A percentile compares a stretch with the other conserved stretches of the same genome.
phyloP scores from a whole-genome alignment of 768 basidiomycete species.

The Mycena crocata region DNA sequence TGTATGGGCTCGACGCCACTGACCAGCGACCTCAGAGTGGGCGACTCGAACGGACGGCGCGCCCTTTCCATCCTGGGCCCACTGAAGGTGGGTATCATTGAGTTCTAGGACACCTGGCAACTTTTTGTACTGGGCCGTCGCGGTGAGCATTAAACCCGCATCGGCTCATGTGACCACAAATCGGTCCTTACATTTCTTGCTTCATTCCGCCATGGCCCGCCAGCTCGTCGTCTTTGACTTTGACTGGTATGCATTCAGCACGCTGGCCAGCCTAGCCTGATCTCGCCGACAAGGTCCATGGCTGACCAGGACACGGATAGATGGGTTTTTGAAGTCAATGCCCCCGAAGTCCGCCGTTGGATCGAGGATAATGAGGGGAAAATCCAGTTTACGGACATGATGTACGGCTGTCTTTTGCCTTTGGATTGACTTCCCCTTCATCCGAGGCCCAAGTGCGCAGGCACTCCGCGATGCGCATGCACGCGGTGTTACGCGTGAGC shows the following conservation, averaged over 20 bases:
- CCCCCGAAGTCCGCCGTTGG: constrained; percentile 84
- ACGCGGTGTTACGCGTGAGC: constrained; percentile 73
- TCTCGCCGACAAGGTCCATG: constrained; percentile 70
- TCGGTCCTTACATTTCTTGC: constrained; percentile 35
- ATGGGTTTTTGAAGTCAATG: constrained; percentile 91
- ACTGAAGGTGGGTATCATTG: constrained; percentile 78
- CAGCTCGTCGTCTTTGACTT: constrained; percentile 96
- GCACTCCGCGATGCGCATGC: constrained; percentile 78
- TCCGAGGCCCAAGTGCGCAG: constrained; percentile 60
- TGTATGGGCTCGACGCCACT: constrained; percentile 43
- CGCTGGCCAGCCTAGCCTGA: constrained; percentile 22
- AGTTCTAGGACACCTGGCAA: constrained; percentile 79
- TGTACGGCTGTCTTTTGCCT: constrained; percentile 64
- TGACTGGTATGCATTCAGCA: constrained; percentile 77
- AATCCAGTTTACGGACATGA: constrained; percentile 93
- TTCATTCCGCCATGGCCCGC: constrained; percentile 36
- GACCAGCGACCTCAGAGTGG: constrained; percentile 70
- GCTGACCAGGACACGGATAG: constrained; percentile 97
- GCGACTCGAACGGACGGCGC: constrained; percentile 73
- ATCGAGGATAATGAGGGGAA: constrained; percentile 74
- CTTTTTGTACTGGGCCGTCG: constrained; percentile 90
- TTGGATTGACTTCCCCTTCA: neutral
- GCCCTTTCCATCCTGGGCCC: constrained; percentile 81
- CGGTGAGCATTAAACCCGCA: constrained; percentile 74
- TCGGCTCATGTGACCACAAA: constrained; percentile 64